Conservation (phyloP, 352 stramenopile species). For the Phytopythium delawarense region DNA sequence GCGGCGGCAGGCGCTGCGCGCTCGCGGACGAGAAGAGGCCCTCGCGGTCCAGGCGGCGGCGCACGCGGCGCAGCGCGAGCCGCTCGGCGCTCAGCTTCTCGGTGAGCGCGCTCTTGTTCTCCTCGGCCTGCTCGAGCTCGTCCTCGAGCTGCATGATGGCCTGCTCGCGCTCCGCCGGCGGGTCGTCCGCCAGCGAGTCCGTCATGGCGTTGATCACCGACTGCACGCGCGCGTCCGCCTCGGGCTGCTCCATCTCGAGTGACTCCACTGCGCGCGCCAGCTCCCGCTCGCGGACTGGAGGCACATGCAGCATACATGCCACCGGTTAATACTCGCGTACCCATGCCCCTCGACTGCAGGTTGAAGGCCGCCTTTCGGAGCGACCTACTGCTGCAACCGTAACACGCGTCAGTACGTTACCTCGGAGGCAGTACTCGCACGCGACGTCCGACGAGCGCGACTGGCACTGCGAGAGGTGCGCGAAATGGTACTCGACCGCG, state of each 20-base stretch:
- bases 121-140: slow-evolving; percentile 51
- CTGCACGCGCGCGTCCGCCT: slow-evolving; percentile 51
- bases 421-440: slow-evolving; percentile 56
- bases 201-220: slow-evolving; percentile 47
- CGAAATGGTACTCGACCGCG: slow-evolving; percentile 57
- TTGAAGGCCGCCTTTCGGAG: not conserved
- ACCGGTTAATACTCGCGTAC: not conserved
- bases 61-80: slow-evolving; percentile 28
- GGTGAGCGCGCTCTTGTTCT: slow-evolving; percentile 41
- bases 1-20: slow-evolving; percentile 26
- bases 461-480: slow-evolving; percentile 49
- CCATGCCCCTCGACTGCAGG: not conserved
- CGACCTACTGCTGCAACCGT: not conserved
- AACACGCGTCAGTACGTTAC: slow-evolving; percentile 6
- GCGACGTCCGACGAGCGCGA: slow-evolving; percentile 18
- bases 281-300: slow-evolving; percentile 39
- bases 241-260: slow-evolving; percentile 44
- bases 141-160: slow-evolving; percentile 49
- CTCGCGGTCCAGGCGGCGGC: slow-evolving; percentile 29
- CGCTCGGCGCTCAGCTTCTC: slow-evolving; percentile 31
- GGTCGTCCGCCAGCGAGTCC: slow-evolving; percentile 33
- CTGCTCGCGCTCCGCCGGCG: slow-evolving; percentile 31
- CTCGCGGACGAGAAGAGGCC: slow-evolving; percentile 12
- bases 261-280: slow-evolving; percentile 38
- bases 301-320: too few species aligned